phyloP scores from a whole-genome alignment of 2,329 filamentous ascomycete genomes.

The Hypoxylon sp. region DNA sequence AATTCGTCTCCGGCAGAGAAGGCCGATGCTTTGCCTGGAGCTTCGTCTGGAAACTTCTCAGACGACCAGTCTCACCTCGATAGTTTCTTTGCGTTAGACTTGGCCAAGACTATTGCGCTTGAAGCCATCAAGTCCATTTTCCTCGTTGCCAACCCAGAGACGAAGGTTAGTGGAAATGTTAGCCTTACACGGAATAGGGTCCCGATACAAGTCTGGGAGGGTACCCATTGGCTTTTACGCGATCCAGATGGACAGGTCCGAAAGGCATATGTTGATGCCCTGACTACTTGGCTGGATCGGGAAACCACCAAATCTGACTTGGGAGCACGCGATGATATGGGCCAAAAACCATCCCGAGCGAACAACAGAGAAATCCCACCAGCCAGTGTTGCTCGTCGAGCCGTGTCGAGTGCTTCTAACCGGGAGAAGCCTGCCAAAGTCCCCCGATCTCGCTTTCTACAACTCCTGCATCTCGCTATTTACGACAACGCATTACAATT shows the following conservation, averaged over 20 bases:
- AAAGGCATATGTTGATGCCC: conserved; percentile 86
- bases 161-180: conserved; percentile 70
- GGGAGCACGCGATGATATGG: conserved; percentile 70
- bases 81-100: conserved; percentile 67
- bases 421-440: conserved; percentile 70
- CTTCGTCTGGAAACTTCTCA: conserved; percentile 58
- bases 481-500: conserved; percentile 88
- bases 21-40: conserved; percentile 58
- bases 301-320: conserved; percentile 80
- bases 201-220: conserved; percentile 90
- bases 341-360: conserved; percentile 61
- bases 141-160: conserved; percentile 80
- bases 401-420: conserved; percentile 76
- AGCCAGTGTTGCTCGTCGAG: conserved; percentile 70
- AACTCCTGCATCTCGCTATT: conserved; percentile 86
- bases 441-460: conserved; percentile 79
- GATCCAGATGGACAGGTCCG: conserved; percentile 84
- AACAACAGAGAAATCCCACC: conserved; percentile 60
- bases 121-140: conserved; percentile 87
- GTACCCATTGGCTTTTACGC: conserved; percentile 92
- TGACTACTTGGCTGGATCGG: conserved; percentile 87
- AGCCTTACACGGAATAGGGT: conserved; percentile 81
- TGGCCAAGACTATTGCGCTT: conserved; percentile 76
- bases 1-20: conserved; percentile 65
- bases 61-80: conserved; percentile 65